phyloP scores from a whole-genome alignment of 2,329 filamentous ascomycete genomes.

The Emmonsiellopsis sp. region DNA sequence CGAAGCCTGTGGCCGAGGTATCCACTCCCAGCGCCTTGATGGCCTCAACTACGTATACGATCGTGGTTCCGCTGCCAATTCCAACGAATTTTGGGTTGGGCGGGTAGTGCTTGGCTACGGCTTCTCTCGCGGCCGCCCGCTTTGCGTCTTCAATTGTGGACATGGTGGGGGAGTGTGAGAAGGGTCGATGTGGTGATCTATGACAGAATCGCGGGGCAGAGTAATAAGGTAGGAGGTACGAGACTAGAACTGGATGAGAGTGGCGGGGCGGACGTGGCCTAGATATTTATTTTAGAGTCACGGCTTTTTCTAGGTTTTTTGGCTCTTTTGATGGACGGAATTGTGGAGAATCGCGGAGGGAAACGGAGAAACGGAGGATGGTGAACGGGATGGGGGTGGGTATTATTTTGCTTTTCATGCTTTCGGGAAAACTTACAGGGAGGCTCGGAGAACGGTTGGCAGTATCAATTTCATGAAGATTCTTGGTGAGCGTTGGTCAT shows the following conservation, averaged over 20 bases:
- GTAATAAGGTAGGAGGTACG: neutral
- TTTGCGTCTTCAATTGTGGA: conserved; percentile 49
- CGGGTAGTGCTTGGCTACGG: conserved; percentile 53
- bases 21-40: conserved; percentile 44
- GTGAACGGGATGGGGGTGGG: neutral
- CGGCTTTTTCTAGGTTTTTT: neutral
- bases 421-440: neutral
- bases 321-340: neutral
- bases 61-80: conserved; percentile 57
- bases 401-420: neutral
- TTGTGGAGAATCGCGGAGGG: conserved; percentile 3
- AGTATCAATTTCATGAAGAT: neutral
- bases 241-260: neutral
- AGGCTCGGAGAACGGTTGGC: neutral
- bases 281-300: neutral
- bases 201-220: neutral
- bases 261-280: neutral
- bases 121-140: conserved; percentile 48
- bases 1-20: conserved; percentile 61
- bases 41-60: conserved; percentile 59
- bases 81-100: conserved; percentile 49
- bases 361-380: neutral
- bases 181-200: neutral
- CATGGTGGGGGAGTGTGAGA: conserved; percentile 20
- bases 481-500: neutral